Percentiles rank a stretch among this genome's conserved stretches.
phyloP scores from a whole-genome alignment of 2,329 filamentous ascomycete species.

The Bisporella sp. region DNA sequence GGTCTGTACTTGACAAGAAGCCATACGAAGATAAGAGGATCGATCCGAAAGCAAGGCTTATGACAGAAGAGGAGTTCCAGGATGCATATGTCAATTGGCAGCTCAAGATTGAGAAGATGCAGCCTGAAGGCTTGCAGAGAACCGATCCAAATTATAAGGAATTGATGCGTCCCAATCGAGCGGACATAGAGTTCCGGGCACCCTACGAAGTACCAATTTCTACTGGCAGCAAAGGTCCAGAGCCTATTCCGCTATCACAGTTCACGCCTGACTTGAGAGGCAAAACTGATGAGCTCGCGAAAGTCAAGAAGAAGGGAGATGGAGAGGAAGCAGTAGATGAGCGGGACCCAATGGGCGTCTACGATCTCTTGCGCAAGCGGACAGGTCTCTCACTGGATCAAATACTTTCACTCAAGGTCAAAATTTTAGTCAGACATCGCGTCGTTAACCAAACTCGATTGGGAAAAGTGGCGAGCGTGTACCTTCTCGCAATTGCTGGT shows the following conservation, averaged over 20 bases:
- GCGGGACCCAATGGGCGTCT: constrained; percentile 27
- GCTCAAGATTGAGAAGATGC: constrained; percentile 12
- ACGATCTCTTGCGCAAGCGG: constrained; percentile 33
- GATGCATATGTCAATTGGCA: constrained; percentile 47
- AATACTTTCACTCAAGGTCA: constrained; percentile 52
- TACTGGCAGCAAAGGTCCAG: constrained; percentile 18
- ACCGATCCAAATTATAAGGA: constrained; percentile 7
- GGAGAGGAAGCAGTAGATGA: constrained; percentile 9
- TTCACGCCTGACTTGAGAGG: constrained; percentile 21
- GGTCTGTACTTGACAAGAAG: constrained; percentile 71
- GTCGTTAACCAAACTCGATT: constrained; percentile 94
- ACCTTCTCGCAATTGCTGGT: constrained; percentile 74
- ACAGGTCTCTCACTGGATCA: constrained; percentile 47
- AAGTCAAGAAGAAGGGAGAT: constrained; percentile 10
- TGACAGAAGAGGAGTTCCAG: constrained; percentile 54
- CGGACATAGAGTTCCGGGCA: constrained; percentile 13
- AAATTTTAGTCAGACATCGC: constrained; percentile 64
- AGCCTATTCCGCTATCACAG: constrained; percentile 11
- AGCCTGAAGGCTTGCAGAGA: constrained; percentile 10
- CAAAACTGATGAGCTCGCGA: constrained; percentile 4
- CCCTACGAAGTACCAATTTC: constrained; percentile 14
- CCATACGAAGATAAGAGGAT: constrained; percentile 32
- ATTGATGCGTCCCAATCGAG: constrained; percentile 11
- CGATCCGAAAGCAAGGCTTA: constrained; percentile 37
- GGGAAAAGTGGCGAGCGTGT: constrained; percentile 78